Conservation (phyloP, 2,329 filamentous ascomycete species). For the Ophiostoma sp. region DNA sequence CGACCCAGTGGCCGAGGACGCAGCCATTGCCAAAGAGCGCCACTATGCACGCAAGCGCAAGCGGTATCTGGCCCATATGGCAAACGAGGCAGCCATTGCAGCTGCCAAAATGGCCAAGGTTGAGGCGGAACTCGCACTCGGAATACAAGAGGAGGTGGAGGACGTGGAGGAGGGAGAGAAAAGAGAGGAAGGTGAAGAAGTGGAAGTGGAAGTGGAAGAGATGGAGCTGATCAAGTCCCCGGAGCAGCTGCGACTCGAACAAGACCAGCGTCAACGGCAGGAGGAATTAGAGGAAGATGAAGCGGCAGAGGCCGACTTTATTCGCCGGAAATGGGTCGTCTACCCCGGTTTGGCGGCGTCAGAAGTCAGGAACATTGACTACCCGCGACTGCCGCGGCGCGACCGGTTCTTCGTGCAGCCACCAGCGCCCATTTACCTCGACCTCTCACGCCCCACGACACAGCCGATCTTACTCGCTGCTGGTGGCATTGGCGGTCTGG, state of each 20-base stretch:
- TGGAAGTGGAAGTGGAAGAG: not conserved
- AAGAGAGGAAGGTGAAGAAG: not conserved
- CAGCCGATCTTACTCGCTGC: slow-evolving; percentile 82
- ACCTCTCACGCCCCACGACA: slow-evolving; percentile 74
- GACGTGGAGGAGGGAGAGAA: not conserved
- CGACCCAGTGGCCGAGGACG: slow-evolving; percentile 74
- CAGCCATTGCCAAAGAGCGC: slow-evolving; percentile 34
- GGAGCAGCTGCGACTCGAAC: slow-evolving; percentile 44
- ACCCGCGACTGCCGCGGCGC: slow-evolving; percentile 54
- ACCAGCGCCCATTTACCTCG: slow-evolving; percentile 68
- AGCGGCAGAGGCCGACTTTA: slow-evolving; percentile 46
- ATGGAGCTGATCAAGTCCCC: slow-evolving; percentile 40
- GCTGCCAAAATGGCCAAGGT: not conserved
- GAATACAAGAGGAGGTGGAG: not conserved
- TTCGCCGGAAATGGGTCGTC: slow-evolving; percentile 76
- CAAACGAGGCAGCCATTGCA: slow-evolving; percentile 9
- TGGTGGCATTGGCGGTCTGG: slow-evolving; percentile 84
- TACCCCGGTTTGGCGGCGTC: slow-evolving; percentile 75
- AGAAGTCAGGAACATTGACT: slow-evolving; percentile 59
- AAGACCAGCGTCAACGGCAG: slow-evolving; percentile 41
- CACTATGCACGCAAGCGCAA: slow-evolving; percentile 20
- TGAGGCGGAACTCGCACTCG: not conserved
- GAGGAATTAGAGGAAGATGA: slow-evolving; percentile 43
- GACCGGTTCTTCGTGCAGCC: slow-evolving; percentile 66
- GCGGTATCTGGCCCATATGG: slow-evolving; percentile 3